phyloP scores from a whole-genome alignment of 2,329 filamentous ascomycete genomes.

The Canariomyces notabilis region DNA sequence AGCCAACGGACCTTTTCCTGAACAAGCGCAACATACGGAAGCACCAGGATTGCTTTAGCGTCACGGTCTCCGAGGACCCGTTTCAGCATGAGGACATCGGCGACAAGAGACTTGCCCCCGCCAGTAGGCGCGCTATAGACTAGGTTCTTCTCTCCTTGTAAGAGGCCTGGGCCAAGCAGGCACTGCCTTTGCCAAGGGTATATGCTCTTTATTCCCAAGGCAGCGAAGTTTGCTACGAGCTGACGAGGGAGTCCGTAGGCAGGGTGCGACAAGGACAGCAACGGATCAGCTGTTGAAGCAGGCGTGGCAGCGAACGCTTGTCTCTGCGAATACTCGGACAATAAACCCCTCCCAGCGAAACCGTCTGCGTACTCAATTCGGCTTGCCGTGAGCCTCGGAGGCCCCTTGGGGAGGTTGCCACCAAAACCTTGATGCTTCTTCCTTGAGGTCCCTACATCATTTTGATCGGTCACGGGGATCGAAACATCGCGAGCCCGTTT shows the following conservation, averaged over 20 bases:
- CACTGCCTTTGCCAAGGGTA: constrained; percentile 79
- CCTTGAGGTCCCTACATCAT: not conserved
- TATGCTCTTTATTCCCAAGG: constrained; percentile 65
- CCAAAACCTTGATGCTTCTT: constrained; percentile 2
- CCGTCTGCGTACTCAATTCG: constrained; percentile 16
- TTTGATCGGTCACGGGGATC: not conserved
- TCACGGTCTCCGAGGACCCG: constrained; percentile 58
- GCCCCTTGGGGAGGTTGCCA: constrained; percentile 9
- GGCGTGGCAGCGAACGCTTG: constrained; percentile 49
- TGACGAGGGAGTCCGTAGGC: constrained; percentile 56
- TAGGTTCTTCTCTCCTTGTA: constrained; percentile 61
- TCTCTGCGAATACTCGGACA: constrained; percentile 55
- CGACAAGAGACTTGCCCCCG: constrained; percentile 72
- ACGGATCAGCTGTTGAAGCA: constrained; percentile 44
- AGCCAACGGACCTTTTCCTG: constrained; percentile 76
- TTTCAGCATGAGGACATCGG: constrained; percentile 68
- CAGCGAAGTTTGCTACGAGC: constrained; percentile 60
- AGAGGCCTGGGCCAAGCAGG: constrained; percentile 60
- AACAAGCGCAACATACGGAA: constrained; percentile 74
- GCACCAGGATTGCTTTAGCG: constrained; percentile 65
- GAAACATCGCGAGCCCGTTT: constrained; percentile 23
- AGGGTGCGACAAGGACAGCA: constrained; percentile 57
- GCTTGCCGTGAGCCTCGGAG: constrained; percentile 25
- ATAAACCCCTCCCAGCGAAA: not conserved
- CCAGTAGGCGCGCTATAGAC: constrained; percentile 78